Evolutionary conservation across 2,329 filamentous ascomycete genomes (phyloP), one percentile per base, ranked within the genome.

Genomic region (Fusarium sp.): DNA sequence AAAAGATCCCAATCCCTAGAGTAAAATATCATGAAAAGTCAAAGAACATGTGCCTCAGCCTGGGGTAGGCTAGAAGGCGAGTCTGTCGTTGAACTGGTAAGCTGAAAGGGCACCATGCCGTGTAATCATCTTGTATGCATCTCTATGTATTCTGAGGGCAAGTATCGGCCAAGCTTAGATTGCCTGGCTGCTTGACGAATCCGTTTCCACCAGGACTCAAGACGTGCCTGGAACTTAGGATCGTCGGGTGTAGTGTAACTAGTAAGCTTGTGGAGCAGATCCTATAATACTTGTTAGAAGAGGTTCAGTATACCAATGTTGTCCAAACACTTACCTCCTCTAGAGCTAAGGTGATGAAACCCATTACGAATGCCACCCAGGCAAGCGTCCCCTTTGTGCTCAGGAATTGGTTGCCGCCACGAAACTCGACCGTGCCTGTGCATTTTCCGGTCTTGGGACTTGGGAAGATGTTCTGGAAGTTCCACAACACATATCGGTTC

Each of bases 281-380:
- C 74, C 77, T 79, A 8, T 37, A 49, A 23, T 30, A 45, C 20
- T 7, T 65, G 44, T 68, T 37, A 67, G 57, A 53, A 55, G 50
- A 20, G 22, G 35, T 17, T 44, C n/a, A 25, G 22, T 22, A 10
- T 37, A 11, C 10, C 4, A 49, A 33, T 7, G 9, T 46, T 17
- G 13, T 33, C 33, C 14, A 41, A 19, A 4, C 22, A 23, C 75
- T 54, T 53, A 78, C 78, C 74, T 79, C 77, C 25, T 79, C 73
- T 11, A 76, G 23, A 7, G 78, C 78, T 56, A 79, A 56, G 1
- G 78, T 79, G 49, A 80, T 75, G 56, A 80, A 80, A 14, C 75
- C 78, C 49, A 80, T 65, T 7, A 80, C 78, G 62, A 80, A 80
- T 10, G 78, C 78, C 2, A 80, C 77, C 78, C 78, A 80, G 4